Conservation (phyloP, 116 monocot genomes). For the Zostera marina region DNA sequence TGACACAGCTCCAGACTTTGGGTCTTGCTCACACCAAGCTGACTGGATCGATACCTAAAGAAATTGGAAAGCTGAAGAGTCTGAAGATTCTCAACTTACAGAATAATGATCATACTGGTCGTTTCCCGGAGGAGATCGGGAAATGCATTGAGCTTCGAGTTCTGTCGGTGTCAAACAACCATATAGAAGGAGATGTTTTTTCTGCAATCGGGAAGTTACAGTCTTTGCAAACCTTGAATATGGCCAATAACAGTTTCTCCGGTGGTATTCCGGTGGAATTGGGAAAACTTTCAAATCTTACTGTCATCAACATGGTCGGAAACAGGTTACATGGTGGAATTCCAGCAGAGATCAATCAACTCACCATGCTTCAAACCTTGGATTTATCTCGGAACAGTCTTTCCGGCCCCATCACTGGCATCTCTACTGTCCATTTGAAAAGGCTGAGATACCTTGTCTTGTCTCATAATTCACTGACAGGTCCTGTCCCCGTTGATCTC, state of each 20-base stretch:
- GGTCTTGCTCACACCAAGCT: constrained; percentile 61
- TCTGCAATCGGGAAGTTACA: constrained; percentile 20
- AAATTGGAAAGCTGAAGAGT: constrained; percentile 34
- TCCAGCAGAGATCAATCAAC: constrained; percentile 47
- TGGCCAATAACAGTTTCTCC: constrained; percentile 54
- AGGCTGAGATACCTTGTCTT: constrained; percentile 59
- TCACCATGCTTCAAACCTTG: constrained; percentile 33
- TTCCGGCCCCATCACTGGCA: constrained; percentile 21
- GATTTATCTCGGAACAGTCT: constrained; percentile 68
- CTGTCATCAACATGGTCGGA: constrained; percentile 49
- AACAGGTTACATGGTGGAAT: constrained; percentile 46
- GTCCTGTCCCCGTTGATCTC: constrained; percentile 12
- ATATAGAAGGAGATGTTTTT: constrained; percentile 44
- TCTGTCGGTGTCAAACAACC: constrained; percentile 39
- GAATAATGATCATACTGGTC: constrained; percentile 34
- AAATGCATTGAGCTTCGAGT: constrained; percentile 23
- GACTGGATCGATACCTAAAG: constrained; percentile 39
- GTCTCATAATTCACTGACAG: constrained; percentile 43
- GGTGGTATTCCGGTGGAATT: constrained; percentile 49
- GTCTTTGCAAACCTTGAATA: constrained; percentile 41
- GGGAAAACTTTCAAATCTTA: constrained; percentile 27
- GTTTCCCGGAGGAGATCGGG: constrained; percentile 33
- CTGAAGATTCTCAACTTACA: constrained; percentile 36
- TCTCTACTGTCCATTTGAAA: constrained; percentile 36
- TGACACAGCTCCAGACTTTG: constrained; percentile 28